Base-by-base conservation (phyloP, 352 stramenopile species). In the Paralagenidium karlingii region DNA sequence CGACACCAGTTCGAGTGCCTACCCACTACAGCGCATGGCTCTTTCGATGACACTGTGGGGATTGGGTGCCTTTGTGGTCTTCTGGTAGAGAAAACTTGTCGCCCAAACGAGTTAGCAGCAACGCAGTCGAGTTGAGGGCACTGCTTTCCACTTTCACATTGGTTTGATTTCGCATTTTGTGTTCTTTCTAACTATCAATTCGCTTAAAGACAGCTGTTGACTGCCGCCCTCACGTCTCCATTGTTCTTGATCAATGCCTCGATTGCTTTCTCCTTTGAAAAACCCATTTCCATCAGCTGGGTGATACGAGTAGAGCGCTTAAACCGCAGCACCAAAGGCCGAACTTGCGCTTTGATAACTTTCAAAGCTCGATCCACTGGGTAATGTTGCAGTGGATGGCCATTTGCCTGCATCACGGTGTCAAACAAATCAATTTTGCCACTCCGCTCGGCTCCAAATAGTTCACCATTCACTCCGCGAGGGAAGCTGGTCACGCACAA, bases 291-390 rank as follows among this genome's bases (percentile, higher is more conserved):
- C 22, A 82, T 28, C n/a, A 89, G 52, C 30, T 74, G 62, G 37
- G 65, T 42, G 15, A 87, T 66, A 26, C 70, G 73, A 30, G 54
- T 55, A 13, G 76, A 89, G 28, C 65, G 61, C 16, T 69, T 58
- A 50, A 89, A 87, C 3, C 76, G 76, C 41, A 89, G 66, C n/a
- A 84, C 43, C 22, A 89, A 63, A 38, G 76, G 76, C 22, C 76
- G 67, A 5, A 51, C 70, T 52, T 89, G 76, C 25, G 63, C 76
- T 44, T 85, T 84, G 44, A 89, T 83, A 69, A 89, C 83, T 51
- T 89, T 86, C 25, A 89, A 52, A 2, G 73, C 76, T 22, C 76
- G 68, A 34, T 89, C 73, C 26, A 87, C 73, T 21, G 79, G 61
- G 46, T 89, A 89, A 38, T 89, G 76, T 43, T 85, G 69, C 29